Conservation (phyloP, 2,329 filamentous ascomycete genomes). For the Exophiala dermatitidis region DNA sequence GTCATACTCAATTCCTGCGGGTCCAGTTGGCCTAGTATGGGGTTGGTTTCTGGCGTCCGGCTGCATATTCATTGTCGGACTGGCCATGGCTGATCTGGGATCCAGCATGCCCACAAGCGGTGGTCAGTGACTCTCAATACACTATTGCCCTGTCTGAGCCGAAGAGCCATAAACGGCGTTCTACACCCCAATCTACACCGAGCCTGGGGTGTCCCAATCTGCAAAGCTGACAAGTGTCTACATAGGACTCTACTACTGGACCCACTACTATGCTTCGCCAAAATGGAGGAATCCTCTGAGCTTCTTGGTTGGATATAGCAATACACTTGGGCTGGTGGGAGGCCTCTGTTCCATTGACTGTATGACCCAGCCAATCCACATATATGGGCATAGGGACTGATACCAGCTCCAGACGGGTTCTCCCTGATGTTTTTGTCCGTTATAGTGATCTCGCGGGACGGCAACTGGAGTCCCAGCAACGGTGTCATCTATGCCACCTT, state of each 20-base stretch:
- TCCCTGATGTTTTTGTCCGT: constrained; percentile 54
- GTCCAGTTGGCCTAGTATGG: constrained; percentile 57
- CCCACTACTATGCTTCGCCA: constrained; percentile 52
- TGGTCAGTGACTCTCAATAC: constrained; percentile 24
- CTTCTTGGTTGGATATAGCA: constrained; percentile 56
- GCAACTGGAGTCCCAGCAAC: constrained; percentile 49
- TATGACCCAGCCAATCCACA: constrained; percentile 21
- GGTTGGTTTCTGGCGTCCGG: constrained; percentile 52
- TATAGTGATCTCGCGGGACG: constrained; percentile 51
- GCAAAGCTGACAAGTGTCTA: background rate
- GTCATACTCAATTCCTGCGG: constrained; percentile 52
- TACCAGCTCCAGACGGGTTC: constrained; percentile 37
- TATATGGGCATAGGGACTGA: constrained; percentile 15
- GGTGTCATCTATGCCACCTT: constrained; percentile 54
- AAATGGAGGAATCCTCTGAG: constrained; percentile 51
- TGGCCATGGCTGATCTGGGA: constrained; percentile 48
- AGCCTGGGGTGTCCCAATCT: background rate
- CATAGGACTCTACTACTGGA: constrained; percentile 50
- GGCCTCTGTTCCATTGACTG: constrained; percentile 57
- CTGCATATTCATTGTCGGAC: constrained; percentile 53
- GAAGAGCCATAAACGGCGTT: background rate
- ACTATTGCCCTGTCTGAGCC: no score
- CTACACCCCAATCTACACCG: background rate
- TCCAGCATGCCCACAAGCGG: constrained; percentile 54
- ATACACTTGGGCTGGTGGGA: constrained; percentile 54